A percentile compares a stretch with the other conserved stretches of the same genome.
Conservation (phyloP, 2,329 filamentous ascomycete species). For the Emmonsiellopsis sp. region DNA sequence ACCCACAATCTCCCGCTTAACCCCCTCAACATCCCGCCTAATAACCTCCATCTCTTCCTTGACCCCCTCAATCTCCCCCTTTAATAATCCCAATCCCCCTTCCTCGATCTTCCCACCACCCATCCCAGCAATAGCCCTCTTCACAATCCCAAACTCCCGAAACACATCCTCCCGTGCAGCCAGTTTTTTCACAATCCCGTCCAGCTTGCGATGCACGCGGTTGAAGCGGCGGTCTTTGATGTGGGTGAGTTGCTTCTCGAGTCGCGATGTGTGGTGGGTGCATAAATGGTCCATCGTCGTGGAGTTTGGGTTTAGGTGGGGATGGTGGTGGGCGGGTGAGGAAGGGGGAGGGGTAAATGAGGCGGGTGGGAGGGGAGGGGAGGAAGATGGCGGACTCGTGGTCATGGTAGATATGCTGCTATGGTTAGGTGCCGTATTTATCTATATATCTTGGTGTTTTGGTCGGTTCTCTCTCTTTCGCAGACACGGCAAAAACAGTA, state of each 20-base stretch:
- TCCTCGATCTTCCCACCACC: background rate
- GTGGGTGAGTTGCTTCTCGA: background rate
- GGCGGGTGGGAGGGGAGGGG: background rate
- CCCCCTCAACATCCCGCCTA: background rate
- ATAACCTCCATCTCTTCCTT: background rate
- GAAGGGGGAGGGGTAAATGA: background rate
- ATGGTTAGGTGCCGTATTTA: background rate
- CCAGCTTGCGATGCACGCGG: background rate
- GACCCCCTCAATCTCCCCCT: background rate
- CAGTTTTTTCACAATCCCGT: background rate
- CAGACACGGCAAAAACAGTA: too few relatives aligned
- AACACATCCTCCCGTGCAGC: background rate
- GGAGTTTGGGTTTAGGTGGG: background rate
- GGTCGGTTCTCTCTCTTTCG: too few relatives aligned
- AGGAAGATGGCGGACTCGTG: background rate
- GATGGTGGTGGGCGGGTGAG: background rate
- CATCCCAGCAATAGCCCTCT: background rate
- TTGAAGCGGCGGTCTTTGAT: slow-evolving; percentile 1
- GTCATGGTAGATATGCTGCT: background rate
- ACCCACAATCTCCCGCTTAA: background rate
- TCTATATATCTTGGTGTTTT: background rate
- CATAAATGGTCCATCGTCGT: background rate
- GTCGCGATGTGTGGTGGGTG: background rate
- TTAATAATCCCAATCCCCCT: background rate
- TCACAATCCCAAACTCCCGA: background rate